phyloP scores from a whole-genome alignment of 345 rosid species.

The Acer campestre region DNA sequence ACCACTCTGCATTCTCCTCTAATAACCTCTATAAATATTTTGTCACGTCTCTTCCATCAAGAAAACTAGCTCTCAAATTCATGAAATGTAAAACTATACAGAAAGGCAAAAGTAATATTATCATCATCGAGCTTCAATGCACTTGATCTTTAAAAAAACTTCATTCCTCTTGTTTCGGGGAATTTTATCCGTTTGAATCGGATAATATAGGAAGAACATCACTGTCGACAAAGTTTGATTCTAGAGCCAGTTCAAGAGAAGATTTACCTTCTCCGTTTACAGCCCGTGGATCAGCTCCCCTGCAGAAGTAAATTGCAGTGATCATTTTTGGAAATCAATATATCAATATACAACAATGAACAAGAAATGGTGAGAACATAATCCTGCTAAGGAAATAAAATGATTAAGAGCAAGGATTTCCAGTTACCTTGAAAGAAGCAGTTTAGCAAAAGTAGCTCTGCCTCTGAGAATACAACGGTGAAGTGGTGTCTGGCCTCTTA shows the following conservation, averaged over 20 bases:
- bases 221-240: constrained; percentile 53
- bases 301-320: constrained; percentile 33
- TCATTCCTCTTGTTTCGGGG: neutral
- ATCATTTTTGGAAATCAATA: constrained; percentile 1
- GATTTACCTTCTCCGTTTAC: constrained; percentile 65
- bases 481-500: constrained; percentile 80
- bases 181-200: constrained; percentile 55
- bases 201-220: constrained; percentile 72
- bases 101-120: constrained; percentile 18
- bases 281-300: constrained; percentile 86
- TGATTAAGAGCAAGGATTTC: neutral
- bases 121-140: constrained; percentile 26
- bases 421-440: constrained; percentile 81
- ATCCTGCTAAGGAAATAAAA: neutral
- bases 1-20: constrained; percentile 30
- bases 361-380: neutral
- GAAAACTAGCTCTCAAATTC: constrained; percentile 26
- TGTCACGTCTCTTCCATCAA: constrained; percentile 24
- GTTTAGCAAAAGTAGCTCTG: constrained; percentile 61
- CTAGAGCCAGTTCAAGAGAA: constrained; percentile 60
- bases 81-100: constrained; percentile 33
- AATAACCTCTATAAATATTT: constrained; percentile 22
- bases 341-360: neutral
- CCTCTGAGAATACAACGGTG: constrained; percentile 74
- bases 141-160: constrained; percentile 6